A percentile compares a stretch with the other conserved stretches of the same genome.
phyloP scores from a whole-genome alignment of 208 protist species.

The Leptomonas pyrrhocoris region DNA sequence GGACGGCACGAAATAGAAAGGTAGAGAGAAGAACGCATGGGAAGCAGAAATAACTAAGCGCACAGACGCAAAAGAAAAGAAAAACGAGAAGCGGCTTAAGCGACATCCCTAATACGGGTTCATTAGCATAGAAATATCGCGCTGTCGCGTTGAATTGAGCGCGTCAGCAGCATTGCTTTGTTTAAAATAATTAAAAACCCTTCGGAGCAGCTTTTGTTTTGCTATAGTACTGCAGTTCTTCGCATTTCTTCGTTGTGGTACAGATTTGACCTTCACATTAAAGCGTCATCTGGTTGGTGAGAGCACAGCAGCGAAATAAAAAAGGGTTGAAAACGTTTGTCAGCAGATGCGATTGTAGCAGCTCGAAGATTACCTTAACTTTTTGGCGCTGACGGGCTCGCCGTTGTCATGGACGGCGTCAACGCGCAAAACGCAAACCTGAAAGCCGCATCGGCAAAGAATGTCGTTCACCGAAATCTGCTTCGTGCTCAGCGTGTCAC shows the following conservation, averaged over 20 bases:
- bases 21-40: neutral
- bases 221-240: too few relatives aligned
- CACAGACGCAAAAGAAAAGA: neutral
- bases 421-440: constrained; percentile 90
- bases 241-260: too few relatives aligned
- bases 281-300: neutral
- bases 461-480: constrained; percentile 75
- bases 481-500: constrained; percentile 66
- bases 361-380: constrained; percentile 6
- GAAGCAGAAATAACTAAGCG: neutral
- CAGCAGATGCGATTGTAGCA: too few relatives aligned
- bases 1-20: too few relatives aligned
- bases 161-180: neutral
- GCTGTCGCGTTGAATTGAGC: too few relatives aligned
- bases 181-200: too few relatives aligned
- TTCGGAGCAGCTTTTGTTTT: too few relatives aligned
- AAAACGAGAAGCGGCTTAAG: neutral
- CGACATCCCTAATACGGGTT: neutral
- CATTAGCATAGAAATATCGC: too few relatives aligned
- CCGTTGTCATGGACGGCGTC: constrained; percentile 68
- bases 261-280: too few relatives aligned
- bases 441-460: constrained; percentile 70
- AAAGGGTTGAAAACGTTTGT: too few relatives aligned
- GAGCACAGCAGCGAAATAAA: neutral
- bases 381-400: constrained; percentile 22